phyloP scores from a whole-genome alignment of 495 filamentous ascomycete species.

The Penicillium maclennaniae region DNA sequence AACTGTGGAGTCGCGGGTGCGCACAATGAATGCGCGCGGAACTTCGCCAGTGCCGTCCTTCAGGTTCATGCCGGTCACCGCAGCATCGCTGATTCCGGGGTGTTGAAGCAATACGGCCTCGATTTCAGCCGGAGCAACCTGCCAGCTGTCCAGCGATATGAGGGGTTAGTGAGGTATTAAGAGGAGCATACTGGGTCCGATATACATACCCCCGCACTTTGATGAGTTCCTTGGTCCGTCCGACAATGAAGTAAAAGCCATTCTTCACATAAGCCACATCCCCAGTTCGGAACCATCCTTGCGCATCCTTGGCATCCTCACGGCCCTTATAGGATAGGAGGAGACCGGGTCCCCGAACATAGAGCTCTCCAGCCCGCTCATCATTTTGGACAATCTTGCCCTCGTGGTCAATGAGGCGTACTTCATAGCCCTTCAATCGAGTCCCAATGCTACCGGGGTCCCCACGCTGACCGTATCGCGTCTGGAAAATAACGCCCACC shows the following conservation, averaged over 20 bases:
- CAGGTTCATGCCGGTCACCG: conserved; percentile 67
- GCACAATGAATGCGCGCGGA: conserved; percentile 72
- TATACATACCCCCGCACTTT: conserved; percentile 55
- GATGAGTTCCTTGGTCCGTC: conserved; percentile 74
- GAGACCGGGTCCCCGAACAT: conserved; percentile 41
- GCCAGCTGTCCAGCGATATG: conserved; percentile 36
- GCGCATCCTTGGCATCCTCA: conserved; percentile 38
- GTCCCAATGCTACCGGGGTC: conserved; percentile 59
- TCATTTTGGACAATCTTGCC: conserved; percentile 48
- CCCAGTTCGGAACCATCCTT: conserved; percentile 76
- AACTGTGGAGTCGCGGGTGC: conserved; percentile 25
- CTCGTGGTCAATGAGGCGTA: conserved; percentile 45
- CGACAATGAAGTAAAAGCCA: conserved; percentile 65
- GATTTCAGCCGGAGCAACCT: conserved; percentile 85
- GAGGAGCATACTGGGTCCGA: background rate
- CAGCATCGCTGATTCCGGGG: conserved; percentile 65
- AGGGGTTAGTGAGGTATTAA: background rate
- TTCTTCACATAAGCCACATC: conserved; percentile 64
- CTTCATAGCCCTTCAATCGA: conserved; percentile 66
- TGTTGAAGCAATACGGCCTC: conserved; percentile 73
- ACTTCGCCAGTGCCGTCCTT: conserved; percentile 57
- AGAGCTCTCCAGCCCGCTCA: conserved; percentile 50
- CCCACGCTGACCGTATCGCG: conserved; percentile 39
- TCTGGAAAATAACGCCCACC: conserved; percentile 51
- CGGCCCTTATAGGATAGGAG: conserved; percentile 39